A percentile compares a stretch with the other conserved stretches of the same genome.
Conservation (phyloP, 2,329 filamentous ascomycete genomes). For the Beauveria sp. region DNA sequence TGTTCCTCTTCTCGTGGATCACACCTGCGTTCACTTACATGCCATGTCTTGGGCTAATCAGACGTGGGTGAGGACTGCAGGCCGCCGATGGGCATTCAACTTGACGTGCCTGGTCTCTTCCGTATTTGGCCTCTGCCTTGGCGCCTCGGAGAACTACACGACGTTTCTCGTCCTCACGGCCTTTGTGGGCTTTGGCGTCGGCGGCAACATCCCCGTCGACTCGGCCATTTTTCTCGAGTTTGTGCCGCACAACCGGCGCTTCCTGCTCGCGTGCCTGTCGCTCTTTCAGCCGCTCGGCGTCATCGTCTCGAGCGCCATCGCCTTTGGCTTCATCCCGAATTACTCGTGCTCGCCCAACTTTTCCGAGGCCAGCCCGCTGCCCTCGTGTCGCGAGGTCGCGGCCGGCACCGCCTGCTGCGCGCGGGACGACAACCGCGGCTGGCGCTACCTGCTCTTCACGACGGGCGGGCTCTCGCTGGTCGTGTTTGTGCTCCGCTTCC, state of each 20-base stretch:
- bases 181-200: slow-evolving; percentile 44
- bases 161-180: slow-evolving; percentile 46
- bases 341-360: slow-evolving; percentile 45
- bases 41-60: neutral
- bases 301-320: slow-evolving; percentile 41
- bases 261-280: slow-evolving; percentile 43
- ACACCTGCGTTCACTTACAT: too few species aligned
- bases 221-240: slow-evolving; percentile 50
- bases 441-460: slow-evolving; percentile 38
- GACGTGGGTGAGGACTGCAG: slow-evolving; percentile 16
- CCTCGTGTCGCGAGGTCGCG: slow-evolving; percentile 33
- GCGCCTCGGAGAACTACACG: slow-evolving; percentile 39
- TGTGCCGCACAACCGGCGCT: slow-evolving; percentile 41
- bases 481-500: slow-evolving; percentile 36
- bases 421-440: slow-evolving; percentile 39
- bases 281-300: slow-evolving; percentile 50
- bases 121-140: slow-evolving; percentile 45
- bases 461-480: slow-evolving; percentile 36
- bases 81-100: slow-evolving; percentile 50
- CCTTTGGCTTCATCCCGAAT: slow-evolving; percentile 44
- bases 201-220: slow-evolving; percentile 49
- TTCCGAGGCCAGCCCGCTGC: slow-evolving; percentile 31
- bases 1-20: too few species aligned
- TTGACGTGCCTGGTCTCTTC: slow-evolving; percentile 47
- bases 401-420: slow-evolving; percentile 26